phyloP scores from a whole-genome alignment of 805 yeast genomes.

The Jamesozyma spencerorum region DNA sequence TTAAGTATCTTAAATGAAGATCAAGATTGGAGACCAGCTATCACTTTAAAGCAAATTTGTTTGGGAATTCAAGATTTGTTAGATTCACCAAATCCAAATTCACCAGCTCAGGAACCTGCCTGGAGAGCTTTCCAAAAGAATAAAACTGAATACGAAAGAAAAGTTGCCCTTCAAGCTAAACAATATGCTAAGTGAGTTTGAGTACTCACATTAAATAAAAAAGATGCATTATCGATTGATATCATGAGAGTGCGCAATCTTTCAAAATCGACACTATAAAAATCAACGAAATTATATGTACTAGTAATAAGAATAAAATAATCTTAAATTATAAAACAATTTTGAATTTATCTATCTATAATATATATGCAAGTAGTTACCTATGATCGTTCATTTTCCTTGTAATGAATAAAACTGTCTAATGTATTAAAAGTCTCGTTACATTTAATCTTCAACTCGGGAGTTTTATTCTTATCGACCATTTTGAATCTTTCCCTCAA shows the following conservation, averaged over 20 bases:
- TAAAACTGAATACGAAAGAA: slow-evolving; percentile 58
- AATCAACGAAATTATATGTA: neutral
- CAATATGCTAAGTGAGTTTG: slow-evolving; percentile 44
- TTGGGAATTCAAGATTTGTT: slow-evolving; percentile 88
- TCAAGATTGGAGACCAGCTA: slow-evolving; percentile 97
- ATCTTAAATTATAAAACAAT: neutral
- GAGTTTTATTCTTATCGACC: slow-evolving; percentile 55
- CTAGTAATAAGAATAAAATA: neutral
- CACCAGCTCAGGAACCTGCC: slow-evolving; percentile 97
- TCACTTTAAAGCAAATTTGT: slow-evolving; percentile 79
- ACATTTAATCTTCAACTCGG: slow-evolving; percentile 49
- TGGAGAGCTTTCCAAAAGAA: slow-evolving; percentile 78
- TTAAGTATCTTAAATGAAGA: slow-evolving; percentile 86
- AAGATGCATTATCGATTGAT: neutral
- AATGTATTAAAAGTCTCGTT: slow-evolving; percentile 61
- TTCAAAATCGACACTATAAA: too few species aligned
- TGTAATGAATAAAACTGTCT: slow-evolving; percentile 71
- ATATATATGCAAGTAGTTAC: neutral
- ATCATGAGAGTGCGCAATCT: too few species aligned
- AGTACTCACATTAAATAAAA: too few species aligned
- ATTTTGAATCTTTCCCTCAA: slow-evolving; percentile 47
- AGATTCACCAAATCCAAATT: slow-evolving; percentile 83
- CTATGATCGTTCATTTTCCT: slow-evolving; percentile 36
- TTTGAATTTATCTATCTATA: neutral
- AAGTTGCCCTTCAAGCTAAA: slow-evolving; percentile 73